Percentiles rank a stretch among this genome's conserved stretches.
phyloP scores from a whole-genome alignment of 2,329 filamentous ascomycete genomes.

The Fulvia fulva region DNA sequence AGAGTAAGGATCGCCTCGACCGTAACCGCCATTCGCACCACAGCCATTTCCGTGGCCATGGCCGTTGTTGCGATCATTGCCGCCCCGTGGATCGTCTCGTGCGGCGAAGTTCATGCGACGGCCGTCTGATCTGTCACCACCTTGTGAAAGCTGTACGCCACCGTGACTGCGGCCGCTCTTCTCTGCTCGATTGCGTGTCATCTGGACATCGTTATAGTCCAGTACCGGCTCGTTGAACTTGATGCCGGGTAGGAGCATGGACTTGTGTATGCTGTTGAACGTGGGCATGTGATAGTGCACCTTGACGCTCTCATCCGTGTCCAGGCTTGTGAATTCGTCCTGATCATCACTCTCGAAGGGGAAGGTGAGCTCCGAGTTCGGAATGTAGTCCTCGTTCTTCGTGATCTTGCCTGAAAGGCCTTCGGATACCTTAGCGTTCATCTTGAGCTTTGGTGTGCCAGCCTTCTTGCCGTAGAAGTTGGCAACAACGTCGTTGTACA shows the following conservation, averaged over 20 bases:
- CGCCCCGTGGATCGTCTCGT: conserved; percentile 27
- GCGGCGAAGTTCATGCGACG: conserved; percentile 53
- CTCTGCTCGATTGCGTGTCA: conserved; percentile 62
- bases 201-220: conserved; percentile 70
- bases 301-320: conserved; percentile 83
- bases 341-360: conserved; percentile 41
- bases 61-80: conserved; percentile 24
- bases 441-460: conserved; percentile 58
- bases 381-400: conserved; percentile 79
- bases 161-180: conserved; percentile 66
- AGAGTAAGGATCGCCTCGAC: conserved; percentile 17
- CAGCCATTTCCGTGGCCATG: conserved; percentile 23
- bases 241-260: conserved; percentile 84
- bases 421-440: conserved; percentile 71
- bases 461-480: conserved; percentile 93
- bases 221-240: conserved; percentile 69
- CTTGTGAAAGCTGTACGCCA: conserved; percentile 58
- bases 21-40: conserved; percentile 25
- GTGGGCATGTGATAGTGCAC: conserved; percentile 82
- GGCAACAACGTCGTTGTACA: conserved; percentile 79
- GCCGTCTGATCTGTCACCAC: conserved; percentile 44
- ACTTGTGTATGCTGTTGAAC: conserved; percentile 74
- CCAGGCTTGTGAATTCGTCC: conserved; percentile 63
- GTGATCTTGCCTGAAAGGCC: conserved; percentile 76
- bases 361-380: conserved; percentile 63